Percentiles rank a stretch among this genome's conserved stretches.
Evolutionary conservation across 208 protist species (phyloP).

Genomic region (Vickermania ingenoplastis): DNA sequence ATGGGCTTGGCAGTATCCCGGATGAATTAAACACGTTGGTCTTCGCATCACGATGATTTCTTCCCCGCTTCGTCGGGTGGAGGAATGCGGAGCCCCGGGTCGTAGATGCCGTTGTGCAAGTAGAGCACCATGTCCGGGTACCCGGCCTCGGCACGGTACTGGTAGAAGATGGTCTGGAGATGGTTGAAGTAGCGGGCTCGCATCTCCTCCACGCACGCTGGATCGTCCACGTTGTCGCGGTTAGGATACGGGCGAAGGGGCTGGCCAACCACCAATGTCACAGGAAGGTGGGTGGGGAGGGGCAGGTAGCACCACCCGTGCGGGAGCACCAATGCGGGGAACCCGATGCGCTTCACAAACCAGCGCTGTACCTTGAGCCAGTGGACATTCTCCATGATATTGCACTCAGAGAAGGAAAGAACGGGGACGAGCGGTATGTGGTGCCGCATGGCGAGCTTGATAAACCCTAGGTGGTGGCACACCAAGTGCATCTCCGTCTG

Average conservation of each 20-base stretch:
- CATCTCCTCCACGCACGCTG: slow-evolving; percentile 28
- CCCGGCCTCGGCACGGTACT: slow-evolving; percentile 34
- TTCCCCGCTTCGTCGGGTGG: background rate
- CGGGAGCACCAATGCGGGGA: slow-evolving; percentile 51
- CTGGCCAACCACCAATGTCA: slow-evolving; percentile 49
- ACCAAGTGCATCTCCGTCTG: slow-evolving; percentile 59
- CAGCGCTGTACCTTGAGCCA: slow-evolving; percentile 35
- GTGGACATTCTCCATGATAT: slow-evolving; percentile 57
- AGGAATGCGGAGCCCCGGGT: slow-evolving; percentile 3
- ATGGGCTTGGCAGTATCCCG: no score
- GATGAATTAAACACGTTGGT: no score
- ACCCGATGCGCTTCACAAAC: slow-evolving; percentile 40
- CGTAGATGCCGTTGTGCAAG: slow-evolving; percentile 35
- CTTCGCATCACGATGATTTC: no score
- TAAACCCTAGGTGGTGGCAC: slow-evolving; percentile 58
- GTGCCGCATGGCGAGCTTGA: slow-evolving; percentile 41
- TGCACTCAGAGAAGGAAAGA: slow-evolving; percentile 52
- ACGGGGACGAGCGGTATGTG: slow-evolving; percentile 48
- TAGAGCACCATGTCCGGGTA: slow-evolving; percentile 56
- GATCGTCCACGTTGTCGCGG: slow-evolving; percentile 20
- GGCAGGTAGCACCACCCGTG: slow-evolving; percentile 45
- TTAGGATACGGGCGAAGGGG: slow-evolving; percentile 32
- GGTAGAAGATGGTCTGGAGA: slow-evolving; percentile 48
- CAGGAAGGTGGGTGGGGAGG: slow-evolving; percentile 22
- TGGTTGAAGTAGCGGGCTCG: slow-evolving; percentile 40